phyloP scores from a whole-genome alignment of 164 flowering plant genomes.

The Macadamia tetraphylla region DNA sequence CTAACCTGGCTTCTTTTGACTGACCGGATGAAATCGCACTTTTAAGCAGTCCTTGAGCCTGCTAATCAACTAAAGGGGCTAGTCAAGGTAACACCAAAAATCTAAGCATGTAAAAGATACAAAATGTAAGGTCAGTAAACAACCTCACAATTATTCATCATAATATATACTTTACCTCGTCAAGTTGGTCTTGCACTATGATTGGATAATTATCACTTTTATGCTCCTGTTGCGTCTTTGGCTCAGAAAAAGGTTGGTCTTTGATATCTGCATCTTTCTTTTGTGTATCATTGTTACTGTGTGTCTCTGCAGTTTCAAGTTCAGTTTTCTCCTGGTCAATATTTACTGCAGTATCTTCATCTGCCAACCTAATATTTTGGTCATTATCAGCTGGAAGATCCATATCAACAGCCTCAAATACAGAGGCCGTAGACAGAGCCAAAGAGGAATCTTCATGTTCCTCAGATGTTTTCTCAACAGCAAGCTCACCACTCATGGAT shows the following conservation, averaged over 20 bases:
- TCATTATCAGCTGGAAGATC: constrained; percentile 31
- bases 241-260: constrained; percentile 29
- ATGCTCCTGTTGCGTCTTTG: constrained; percentile 33
- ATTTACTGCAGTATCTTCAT: constrained; percentile 26
- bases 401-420: constrained; percentile 25
- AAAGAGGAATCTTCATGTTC: constrained; percentile 21
- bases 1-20: constrained; percentile 97
- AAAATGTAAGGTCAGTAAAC: neutral
- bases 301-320: constrained; percentile 23
- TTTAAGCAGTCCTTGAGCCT: constrained; percentile 97
- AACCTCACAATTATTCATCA: neutral
- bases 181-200: constrained; percentile 83
- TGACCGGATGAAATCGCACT: constrained; percentile 75
- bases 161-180: constrained; percentile 59
- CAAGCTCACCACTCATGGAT: constrained; percentile 34
- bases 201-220: constrained; percentile 29
- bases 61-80: constrained; percentile 33
- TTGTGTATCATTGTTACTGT: constrained; percentile 23
- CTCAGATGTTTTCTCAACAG: constrained; percentile 27
- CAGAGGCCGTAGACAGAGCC: constrained; percentile 19
- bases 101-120: neutral
- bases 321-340: constrained; percentile 34
- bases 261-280: constrained; percentile 24
- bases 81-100: constrained; percentile 17
- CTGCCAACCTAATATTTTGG: constrained; percentile 22